Conservation (phyloP, 2,329 filamentous ascomycete species). For the Pseudogymnoascus sp. region DNA sequence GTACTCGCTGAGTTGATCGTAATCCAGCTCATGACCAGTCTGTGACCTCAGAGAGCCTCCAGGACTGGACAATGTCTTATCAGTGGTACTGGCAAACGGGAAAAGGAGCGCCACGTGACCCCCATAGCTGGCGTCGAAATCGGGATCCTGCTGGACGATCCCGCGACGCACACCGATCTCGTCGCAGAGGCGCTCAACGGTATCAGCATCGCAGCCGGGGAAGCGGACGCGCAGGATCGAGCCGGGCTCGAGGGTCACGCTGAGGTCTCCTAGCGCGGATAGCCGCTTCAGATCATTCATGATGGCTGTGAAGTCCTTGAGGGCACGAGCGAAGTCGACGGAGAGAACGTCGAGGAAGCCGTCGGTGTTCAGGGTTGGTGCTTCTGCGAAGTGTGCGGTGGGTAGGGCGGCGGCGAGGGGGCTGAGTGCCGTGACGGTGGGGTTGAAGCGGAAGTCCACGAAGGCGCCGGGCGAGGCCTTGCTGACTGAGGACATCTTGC, state of each 20-base stretch:
- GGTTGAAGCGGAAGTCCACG: slow-evolving; percentile 81
- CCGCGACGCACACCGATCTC: slow-evolving; percentile 81
- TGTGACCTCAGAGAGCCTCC: slow-evolving; percentile 35
- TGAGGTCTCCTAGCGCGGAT: slow-evolving; percentile 71
- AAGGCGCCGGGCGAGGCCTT: slow-evolving; percentile 62
- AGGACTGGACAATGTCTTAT: slow-evolving; percentile 27
- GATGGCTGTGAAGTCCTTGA: slow-evolving; percentile 74
- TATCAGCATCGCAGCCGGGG: slow-evolving; percentile 77
- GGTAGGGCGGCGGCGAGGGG: slow-evolving; percentile 54
- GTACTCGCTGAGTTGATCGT: slow-evolving; percentile 16
- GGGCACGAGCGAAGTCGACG: slow-evolving; percentile 75
- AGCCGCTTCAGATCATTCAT: slow-evolving; percentile 75
- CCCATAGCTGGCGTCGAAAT: slow-evolving; percentile 60
- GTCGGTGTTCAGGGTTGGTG: slow-evolving; percentile 65
- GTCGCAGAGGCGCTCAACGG: slow-evolving; percentile 74
- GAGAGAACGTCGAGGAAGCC: slow-evolving; percentile 80
- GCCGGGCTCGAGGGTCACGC: slow-evolving; percentile 59
- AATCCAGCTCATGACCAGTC: slow-evolving; percentile 27
- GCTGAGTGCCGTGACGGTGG: slow-evolving; percentile 81
- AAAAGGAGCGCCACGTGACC: slow-evolving; percentile 71
- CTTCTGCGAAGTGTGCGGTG: slow-evolving; percentile 32
- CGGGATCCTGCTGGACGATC: slow-evolving; percentile 64
- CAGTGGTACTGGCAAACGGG: slow-evolving; percentile 67
- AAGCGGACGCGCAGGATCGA: slow-evolving; percentile 70
- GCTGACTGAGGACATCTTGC: slow-evolving; percentile 54